A percentile compares a stretch with the other conserved stretches of the same genome.
Evolutionary conservation across 192 early-diverging fungal species (phyloP).

Genomic region (Mortierella alpina): DNA sequence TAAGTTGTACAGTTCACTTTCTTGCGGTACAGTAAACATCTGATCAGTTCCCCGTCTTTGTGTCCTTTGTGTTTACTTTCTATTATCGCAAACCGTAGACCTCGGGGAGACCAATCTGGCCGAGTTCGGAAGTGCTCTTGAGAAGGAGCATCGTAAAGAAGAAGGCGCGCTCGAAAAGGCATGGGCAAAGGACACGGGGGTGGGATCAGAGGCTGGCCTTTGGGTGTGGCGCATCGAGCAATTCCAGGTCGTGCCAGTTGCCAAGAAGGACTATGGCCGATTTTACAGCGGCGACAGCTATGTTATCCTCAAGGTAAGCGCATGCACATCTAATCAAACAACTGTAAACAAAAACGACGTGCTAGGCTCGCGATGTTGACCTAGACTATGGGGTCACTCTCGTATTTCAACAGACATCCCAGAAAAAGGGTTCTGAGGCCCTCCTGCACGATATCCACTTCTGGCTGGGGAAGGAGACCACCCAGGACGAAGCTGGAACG

Average conservation of each 20-base stretch:
- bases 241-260: conserved; percentile 74
- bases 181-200: conserved; percentile 63
- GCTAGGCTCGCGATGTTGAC: no score
- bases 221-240: conserved; percentile 83
- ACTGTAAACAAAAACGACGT: no score
- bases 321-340: not conserved
- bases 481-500: conserved; percentile 84
- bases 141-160: conserved; percentile 68
- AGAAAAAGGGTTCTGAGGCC: conserved; percentile 65
- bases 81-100: conserved; percentile 32
- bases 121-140: conserved; percentile 65
- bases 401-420: conserved; percentile 61
- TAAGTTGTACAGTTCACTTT: no score
- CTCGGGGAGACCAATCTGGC: conserved; percentile 67
- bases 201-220: conserved; percentile 63
- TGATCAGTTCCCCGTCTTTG: not conserved
- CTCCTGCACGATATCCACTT: conserved; percentile 86
- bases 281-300: conserved; percentile 86
- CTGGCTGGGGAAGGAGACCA: conserved; percentile 82
- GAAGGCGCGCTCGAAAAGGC: conserved; percentile 66
- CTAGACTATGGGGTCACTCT: not conserved
- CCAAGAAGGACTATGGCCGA: conserved; percentile 70
- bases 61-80: not conserved
- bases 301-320: conserved; percentile 75
- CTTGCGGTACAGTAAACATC: not conserved